Evolutionary conservation across 805 yeast genomes (phyloP), one percentile per base, ranked within the genome.

Genomic region (Cyberlindnera lachancei): DNA sequence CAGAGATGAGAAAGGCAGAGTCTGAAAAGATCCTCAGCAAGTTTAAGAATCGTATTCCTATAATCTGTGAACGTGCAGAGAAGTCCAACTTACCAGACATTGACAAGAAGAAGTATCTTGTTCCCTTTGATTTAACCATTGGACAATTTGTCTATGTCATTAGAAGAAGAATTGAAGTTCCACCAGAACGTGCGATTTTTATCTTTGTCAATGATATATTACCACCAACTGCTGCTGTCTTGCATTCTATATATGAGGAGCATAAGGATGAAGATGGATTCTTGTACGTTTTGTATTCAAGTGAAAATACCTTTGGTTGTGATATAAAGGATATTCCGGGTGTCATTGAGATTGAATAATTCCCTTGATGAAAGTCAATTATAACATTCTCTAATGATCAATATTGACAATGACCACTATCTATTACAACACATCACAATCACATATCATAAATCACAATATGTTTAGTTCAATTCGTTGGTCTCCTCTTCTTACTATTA

Each of bases 91-190:
- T 92, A 43, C 94, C 94, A 29, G 92, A 87, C 46, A 88, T 92
- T 53, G 99, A 92, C 61, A 92, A 92, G 71, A 82, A 95, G 60
- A 92, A 92, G 65, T 92, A 92, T 56, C 70, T 92, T 44, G 98
- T 92, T 9, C 98, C 98, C 7, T 79, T 88, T 18, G 98, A 92
- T 56, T 72, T 92, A 50, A 86, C 96, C 0, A 95, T 92, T 38
- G 98, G 98, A 26, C 98, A 92, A 61, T 90, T 92, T 64, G 98
- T 92, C 27, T 92, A 92, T 55, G 98, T 92, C 40, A 86, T 92
- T 49, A 79, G 98, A 62, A 88, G 90, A 64, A 80, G 98, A 59
- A 88, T 92, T 59, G 83, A 83, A 67, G 72, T 92, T 42, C 95
- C 96, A 29, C 83, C 95, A 18, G 98, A 92, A 60, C 88, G 90